Conservation (phyloP, 805 yeast genomes). For the Metschnikowia corniflorae region DNA sequence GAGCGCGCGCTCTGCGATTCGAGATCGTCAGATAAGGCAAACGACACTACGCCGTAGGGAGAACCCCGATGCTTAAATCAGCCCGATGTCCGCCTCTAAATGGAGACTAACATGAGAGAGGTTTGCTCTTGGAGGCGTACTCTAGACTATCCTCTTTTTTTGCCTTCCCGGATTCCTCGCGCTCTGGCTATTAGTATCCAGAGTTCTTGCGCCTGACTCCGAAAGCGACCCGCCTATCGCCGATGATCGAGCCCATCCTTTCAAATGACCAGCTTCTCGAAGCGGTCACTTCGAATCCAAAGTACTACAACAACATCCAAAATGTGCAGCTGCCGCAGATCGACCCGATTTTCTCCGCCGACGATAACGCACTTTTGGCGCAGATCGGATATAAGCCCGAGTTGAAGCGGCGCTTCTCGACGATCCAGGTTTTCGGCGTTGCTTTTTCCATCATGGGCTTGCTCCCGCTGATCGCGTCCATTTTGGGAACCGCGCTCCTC, state of each 20-base stretch:
- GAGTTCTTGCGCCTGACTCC: too few relatives aligned
- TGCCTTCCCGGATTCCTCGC: too few relatives aligned
- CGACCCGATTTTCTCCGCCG: slow-evolving; percentile 10
- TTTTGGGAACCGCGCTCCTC: slow-evolving; percentile 48
- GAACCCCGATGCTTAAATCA: too few relatives aligned
- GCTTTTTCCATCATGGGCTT: slow-evolving; percentile 72
- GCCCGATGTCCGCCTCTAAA: too few relatives aligned
- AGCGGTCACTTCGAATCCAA: slow-evolving; percentile 24
- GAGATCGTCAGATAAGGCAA: too few relatives aligned
- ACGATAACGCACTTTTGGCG: slow-evolving; percentile 35
- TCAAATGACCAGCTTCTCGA: slow-evolving; percentile 23
- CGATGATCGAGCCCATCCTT: slow-evolving; percentile 13
- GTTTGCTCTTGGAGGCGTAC: too few relatives aligned
- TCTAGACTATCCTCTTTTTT: too few relatives aligned
- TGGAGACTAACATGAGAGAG: too few relatives aligned
- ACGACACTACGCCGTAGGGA: too few relatives aligned
- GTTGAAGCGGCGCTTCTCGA: slow-evolving; percentile 55
- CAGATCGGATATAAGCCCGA: slow-evolving; percentile 73
- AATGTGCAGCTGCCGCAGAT: slow-evolving; percentile 28
- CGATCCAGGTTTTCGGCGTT: slow-evolving; percentile 64
- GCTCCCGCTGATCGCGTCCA: slow-evolving; percentile 59
- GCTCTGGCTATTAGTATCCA: too few relatives aligned
- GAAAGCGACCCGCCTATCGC: too few relatives aligned
- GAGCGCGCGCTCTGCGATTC: too few relatives aligned
- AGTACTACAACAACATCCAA: slow-evolving; percentile 26